These are phyloP conservation scores for Penicillium fimorum DNA, from an alignment of 495 filamentous ascomycete species.

Conservation along the genomic window DNA sequence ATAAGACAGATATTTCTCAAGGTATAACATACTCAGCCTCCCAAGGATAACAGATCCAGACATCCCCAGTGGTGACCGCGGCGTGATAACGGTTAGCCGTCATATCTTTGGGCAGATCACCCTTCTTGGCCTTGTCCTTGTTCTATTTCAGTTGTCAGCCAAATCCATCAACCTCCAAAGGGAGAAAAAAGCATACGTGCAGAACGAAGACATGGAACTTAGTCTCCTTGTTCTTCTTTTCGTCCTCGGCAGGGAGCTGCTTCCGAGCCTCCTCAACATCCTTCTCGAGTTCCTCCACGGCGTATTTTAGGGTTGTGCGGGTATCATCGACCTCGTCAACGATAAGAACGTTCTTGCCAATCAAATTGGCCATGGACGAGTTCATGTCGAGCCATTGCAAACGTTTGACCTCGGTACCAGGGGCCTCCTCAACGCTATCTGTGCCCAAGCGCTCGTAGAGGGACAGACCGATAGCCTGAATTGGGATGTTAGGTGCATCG, in stretches of 20 bases:
- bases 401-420: conserved; percentile 91
- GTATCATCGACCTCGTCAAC: conserved; percentile 99
- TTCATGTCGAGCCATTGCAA: conserved; percentile 97
- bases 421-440: conserved; percentile 55
- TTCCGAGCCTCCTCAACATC: conserved; percentile 83
- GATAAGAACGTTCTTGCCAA: conserved; percentile 96
- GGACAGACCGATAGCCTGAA: conserved; percentile 97
- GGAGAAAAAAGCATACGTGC: conserved; percentile 60
- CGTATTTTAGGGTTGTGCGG: conserved; percentile 93
- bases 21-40: conserved; percentile 70
- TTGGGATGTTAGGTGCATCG: conserved; percentile 90
- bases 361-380: conserved; percentile 84
- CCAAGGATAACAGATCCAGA: conserved; percentile 99
- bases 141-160: conserved; percentile 55
- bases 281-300: conserved; percentile 92
- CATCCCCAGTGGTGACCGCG: conserved; percentile 81
- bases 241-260: conserved; percentile 61
- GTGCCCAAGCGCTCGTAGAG: conserved; percentile 81
- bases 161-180: neutral
- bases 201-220: conserved; percentile 92
- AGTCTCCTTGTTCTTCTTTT: conserved; percentile 76
- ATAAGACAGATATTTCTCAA: conserved; percentile 1
- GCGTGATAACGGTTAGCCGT: conserved; percentile 76
- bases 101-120: conserved; percentile 77
- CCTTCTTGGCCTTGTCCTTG: conserved; percentile 96